Conservation (phyloP, 352 stramenopile genomes). For the Phytopythium aichiense region DNA sequence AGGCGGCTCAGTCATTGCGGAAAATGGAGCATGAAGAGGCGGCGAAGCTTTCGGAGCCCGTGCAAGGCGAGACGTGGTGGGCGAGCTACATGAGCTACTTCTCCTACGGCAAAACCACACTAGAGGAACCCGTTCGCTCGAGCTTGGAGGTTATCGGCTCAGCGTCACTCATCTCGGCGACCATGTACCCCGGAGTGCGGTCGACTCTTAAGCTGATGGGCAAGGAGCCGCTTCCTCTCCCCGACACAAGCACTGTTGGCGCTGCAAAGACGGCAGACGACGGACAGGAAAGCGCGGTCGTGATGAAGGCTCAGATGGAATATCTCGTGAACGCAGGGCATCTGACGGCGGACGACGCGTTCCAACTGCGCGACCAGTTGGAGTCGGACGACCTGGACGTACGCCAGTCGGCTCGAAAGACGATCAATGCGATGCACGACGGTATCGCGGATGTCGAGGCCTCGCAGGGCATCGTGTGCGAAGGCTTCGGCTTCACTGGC, state of each 20-base stretch:
- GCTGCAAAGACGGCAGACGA: neutral
- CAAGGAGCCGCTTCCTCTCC: slow-evolving; percentile 4
- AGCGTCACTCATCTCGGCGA: slow-evolving; percentile 4
- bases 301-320: slow-evolving; percentile 73
- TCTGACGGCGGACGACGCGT: slow-evolving; percentile 63
- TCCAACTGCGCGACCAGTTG: slow-evolving; percentile 61
- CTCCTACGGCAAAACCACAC: slow-evolving; percentile 19
- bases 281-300: slow-evolving; percentile 26
- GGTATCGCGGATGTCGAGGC: slow-evolving; percentile 33
- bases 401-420: slow-evolving; percentile 48
- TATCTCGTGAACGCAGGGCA: slow-evolving; percentile 63
- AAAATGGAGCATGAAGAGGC: slow-evolving; percentile 55
- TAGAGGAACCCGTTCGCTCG: slow-evolving; percentile 12
- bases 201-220: slow-evolving; percentile 8
- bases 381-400: slow-evolving; percentile 42
- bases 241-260: slow-evolving; percentile 6
- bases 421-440: slow-evolving; percentile 58
- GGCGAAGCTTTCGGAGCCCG: slow-evolving; percentile 33
- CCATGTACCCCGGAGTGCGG: slow-evolving; percentile 11
- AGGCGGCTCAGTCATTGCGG: slow-evolving; percentile 63
- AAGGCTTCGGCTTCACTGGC: slow-evolving; percentile 26
- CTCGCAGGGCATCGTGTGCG: slow-evolving; percentile 16
- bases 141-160: slow-evolving; percentile 2
- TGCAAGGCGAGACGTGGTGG: slow-evolving; percentile 61
- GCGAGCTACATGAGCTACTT: slow-evolving; percentile 58